A percentile compares a stretch with the other conserved stretches of the same genome.
Conservation (phyloP, 2,329 filamentous ascomycete genomes). For the Alternaria panax region DNA sequence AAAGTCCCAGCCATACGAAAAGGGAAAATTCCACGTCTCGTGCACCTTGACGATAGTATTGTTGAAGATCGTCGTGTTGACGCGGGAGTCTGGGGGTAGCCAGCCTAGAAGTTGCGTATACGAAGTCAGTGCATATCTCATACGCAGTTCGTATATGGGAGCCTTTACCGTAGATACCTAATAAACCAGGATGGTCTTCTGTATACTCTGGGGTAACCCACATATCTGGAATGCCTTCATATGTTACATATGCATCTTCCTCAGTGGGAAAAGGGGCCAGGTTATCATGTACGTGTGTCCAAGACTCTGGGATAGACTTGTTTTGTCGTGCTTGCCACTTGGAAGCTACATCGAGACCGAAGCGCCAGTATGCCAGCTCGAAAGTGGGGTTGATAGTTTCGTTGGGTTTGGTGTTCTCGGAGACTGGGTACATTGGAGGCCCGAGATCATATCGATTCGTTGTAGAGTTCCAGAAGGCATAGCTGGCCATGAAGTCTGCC, state of each 20-base stretch:
- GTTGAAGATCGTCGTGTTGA: conserved; percentile 41
- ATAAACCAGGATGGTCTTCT: conserved; percentile 43
- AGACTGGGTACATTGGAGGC: conserved; percentile 60
- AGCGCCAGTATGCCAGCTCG: conserved; percentile 68
- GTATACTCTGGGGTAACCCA: conserved; percentile 39
- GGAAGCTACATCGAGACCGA: conserved; percentile 63
- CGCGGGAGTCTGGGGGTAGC: conserved; percentile 38
- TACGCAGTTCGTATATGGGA: not conserved
- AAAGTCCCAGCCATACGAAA: conserved; percentile 48
- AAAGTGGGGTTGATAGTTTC: conserved; percentile 65
- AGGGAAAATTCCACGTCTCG: conserved; percentile 47
- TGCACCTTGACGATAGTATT: conserved; percentile 41
- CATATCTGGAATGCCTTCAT: conserved; percentile 57
- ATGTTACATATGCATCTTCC: conserved; percentile 62
- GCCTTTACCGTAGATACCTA: conserved; percentile 35
- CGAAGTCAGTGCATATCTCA: not conserved
- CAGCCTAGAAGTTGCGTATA: conserved; percentile 17
- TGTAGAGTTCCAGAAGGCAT: conserved; percentile 62
- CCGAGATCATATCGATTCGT: conserved; percentile 63
- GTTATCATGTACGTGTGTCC: conserved; percentile 60
- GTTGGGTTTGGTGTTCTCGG: conserved; percentile 67
- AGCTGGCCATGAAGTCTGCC: conserved; percentile 68
- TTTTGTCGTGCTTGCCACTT: conserved; percentile 61
- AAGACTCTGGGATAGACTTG: conserved; percentile 54
- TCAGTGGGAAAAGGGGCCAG: conserved; percentile 62